phyloP scores from a whole-genome alignment of 371 early-diverging fungal genomes.

The Phascolomyces articulosus region DNA sequence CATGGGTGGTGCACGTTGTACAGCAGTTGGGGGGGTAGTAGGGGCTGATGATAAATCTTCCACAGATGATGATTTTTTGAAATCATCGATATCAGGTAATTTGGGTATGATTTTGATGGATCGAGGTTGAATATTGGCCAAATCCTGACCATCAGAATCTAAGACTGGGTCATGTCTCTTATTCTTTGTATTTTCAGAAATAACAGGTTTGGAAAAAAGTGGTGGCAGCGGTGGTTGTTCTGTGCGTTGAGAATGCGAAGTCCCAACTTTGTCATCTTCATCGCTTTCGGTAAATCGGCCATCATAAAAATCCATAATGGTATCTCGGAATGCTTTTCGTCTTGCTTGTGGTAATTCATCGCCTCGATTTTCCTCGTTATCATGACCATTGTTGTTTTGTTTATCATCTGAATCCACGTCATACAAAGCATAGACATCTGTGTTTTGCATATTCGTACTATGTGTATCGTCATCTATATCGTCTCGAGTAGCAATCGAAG shows the following conservation, averaged over 20 bases:
- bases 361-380: no score
- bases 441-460: neutral
- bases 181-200: neutral
- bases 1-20: neutral
- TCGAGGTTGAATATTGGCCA: slow-evolving; percentile 24
- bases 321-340: slow-evolving; percentile 28
- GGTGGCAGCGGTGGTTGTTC: neutral
- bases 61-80: no score
- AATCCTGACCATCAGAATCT: slow-evolving; percentile 15
- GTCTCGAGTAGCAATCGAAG: neutral
- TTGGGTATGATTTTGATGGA: slow-evolving; percentile 33
- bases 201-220: neutral
- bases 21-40: neutral
- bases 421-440: slow-evolving; percentile 2
- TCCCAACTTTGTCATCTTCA: neutral
- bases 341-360: slow-evolving; percentile 6
- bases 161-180: neutral
- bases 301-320: slow-evolving; percentile 49
- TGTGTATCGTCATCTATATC: neutral
- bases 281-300: slow-evolving; percentile 22
- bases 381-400: slow-evolving; percentile 21
- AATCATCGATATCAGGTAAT: slow-evolving; percentile 15
- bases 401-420: slow-evolving; percentile 8
- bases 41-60: no score
- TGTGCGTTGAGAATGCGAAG: no score